Evolutionary conservation across 305 asterid species (phyloP).

Genomic region (Coffea humblotiana): DNA sequence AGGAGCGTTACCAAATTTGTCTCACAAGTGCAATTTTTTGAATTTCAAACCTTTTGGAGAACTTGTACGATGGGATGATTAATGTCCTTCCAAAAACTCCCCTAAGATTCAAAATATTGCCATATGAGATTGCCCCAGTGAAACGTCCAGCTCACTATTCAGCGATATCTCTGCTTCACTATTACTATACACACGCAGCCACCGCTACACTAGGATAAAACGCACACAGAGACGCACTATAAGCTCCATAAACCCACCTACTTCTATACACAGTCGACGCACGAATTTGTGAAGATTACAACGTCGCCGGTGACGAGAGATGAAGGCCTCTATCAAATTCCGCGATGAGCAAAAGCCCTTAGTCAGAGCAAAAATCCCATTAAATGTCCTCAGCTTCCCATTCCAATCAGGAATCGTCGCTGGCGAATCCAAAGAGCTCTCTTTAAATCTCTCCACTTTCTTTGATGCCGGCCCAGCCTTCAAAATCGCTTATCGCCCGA

Average conservation of each 20-base stretch:
- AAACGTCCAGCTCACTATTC: conserved; percentile 6
- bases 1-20: neutral
- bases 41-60: neutral
- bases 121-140: neutral
- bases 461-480: conserved; percentile 74
- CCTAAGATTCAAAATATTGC: neutral
- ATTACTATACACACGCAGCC: too few relatives aligned
- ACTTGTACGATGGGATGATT: too few relatives aligned
- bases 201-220: neutral
- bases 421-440: conserved; percentile 80
- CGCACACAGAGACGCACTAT: neutral
- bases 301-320: conserved; percentile 7
- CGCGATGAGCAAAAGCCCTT: conserved; percentile 46
- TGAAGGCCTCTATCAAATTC: conserved; percentile 63
- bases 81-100: neutral
- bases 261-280: neutral
- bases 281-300: neutral
- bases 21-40: neutral
- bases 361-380: conserved; percentile 46
- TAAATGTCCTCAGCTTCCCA: conserved; percentile 48
- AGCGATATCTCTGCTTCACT: conserved; percentile 6
- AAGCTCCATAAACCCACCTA: neutral
- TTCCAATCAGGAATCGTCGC: conserved; percentile 75
- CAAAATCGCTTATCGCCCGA: conserved; percentile 76
- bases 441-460: conserved; percentile 61